Evolutionary conservation across 148 eudicot genomes (phyloP).

Genomic region (Mesembryanthemum crystallinum): DNA sequence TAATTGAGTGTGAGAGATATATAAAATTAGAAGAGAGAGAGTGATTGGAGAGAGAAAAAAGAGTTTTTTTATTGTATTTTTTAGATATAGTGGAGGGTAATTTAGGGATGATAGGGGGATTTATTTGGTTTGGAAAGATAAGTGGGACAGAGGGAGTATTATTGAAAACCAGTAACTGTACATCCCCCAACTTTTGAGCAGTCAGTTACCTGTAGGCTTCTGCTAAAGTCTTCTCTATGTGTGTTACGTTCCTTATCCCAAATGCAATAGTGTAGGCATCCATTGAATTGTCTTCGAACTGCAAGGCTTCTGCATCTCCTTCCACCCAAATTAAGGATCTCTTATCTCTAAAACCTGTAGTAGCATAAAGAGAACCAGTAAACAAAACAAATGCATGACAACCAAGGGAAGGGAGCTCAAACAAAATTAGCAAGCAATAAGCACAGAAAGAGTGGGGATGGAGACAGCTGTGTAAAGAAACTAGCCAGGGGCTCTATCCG

Average conservation of each 20-base stretch:
- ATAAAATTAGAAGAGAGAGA: too few relatives aligned
- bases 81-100: too few relatives aligned
- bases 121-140: too few relatives aligned
- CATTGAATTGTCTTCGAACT: constrained; percentile 77
- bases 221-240: constrained; percentile 83
- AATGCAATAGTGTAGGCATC: constrained; percentile 96
- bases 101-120: too few relatives aligned
- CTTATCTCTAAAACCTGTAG: constrained; percentile 57
- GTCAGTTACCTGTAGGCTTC: constrained; percentile 73
- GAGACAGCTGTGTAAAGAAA: background rate
- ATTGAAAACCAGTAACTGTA: background rate
- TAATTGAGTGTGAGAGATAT: too few relatives aligned
- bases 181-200: background rate
- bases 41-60: too few relatives aligned
- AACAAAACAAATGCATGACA: background rate
- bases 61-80: too few relatives aligned
- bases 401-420: background rate
- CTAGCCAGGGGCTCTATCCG: background rate
- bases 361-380: background rate
- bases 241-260: constrained; percentile 97
- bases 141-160: too few relatives aligned
- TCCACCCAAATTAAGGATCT: constrained; percentile 84
- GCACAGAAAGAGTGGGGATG: background rate
- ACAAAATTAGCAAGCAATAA: background rate
- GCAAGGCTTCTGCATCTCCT: constrained; percentile 89